phyloP scores from a whole-genome alignment of 805 yeast species.

The Metschnikowia amazonensis region DNA sequence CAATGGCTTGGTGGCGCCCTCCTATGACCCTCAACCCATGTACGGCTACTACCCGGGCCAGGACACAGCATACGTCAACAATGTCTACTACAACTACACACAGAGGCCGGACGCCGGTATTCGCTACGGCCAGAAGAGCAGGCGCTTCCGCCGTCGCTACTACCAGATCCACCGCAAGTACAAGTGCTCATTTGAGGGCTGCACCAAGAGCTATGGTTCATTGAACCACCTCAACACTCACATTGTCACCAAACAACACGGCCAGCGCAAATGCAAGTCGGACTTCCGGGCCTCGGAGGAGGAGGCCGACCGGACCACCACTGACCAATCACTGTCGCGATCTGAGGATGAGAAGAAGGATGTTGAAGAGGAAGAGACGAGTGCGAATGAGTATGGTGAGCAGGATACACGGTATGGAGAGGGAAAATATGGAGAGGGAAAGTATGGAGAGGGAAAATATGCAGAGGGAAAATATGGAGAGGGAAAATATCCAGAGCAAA shows the following conservation, averaged over 20 bases:
- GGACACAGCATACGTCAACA: not conserved
- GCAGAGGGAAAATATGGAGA: too few relatives aligned
- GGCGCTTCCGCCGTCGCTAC: constrained; percentile 19
- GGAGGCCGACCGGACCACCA: not conserved
- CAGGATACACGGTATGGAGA: too few relatives aligned
- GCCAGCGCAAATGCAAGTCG: constrained; percentile 39
- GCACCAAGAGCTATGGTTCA: constrained; percentile 41
- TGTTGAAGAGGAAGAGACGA: not conserved
- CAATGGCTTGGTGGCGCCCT: not conserved
- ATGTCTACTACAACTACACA: not conserved
- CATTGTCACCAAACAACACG: constrained; percentile 43
- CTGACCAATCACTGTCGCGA: not conserved
- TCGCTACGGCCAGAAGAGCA: constrained; percentile 10
- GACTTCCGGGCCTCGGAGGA: constrained; percentile 25
- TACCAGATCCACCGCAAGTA: constrained; percentile 25
- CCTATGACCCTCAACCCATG: not conserved
- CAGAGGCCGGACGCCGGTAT: not conserved
- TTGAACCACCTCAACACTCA: constrained; percentile 43
- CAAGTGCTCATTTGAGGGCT: constrained; percentile 35
- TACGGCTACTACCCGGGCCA: not conserved
- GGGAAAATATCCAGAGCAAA: too few relatives aligned
- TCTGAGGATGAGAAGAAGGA: not conserved
- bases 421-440: too few relatives aligned
- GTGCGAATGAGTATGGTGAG: not conserved
- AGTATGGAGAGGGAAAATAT: too few relatives aligned